These are phyloP conservation scores for Poteriospumella lacustris DNA, from an alignment of 108 stramenopile genomes.

Conservation along the genomic window DNA sequence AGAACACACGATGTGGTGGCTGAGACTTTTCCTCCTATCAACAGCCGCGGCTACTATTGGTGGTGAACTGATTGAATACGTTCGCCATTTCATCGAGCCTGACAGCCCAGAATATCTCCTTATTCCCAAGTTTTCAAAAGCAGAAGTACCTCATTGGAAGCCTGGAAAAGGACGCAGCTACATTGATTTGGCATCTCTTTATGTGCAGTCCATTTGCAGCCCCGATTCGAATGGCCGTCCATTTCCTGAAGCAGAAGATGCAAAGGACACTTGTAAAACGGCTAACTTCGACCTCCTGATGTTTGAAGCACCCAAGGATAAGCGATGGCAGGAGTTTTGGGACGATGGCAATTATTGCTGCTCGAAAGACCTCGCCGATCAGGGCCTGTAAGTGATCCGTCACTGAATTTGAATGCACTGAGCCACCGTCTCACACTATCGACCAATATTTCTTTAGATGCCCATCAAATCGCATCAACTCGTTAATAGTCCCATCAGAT, in stretches of 20 bases:
- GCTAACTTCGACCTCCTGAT: neutral
- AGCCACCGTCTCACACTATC: neutral
- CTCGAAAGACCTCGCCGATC: neutral
- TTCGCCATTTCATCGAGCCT: neutral
- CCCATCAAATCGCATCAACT: too few species aligned
- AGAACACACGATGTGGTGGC: too few species aligned
- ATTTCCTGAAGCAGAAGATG: too few species aligned
- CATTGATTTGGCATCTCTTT: neutral
- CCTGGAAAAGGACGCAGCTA: constrained; percentile 20
- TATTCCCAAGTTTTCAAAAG: constrained; percentile 14
- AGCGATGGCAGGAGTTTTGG: constrained; percentile 3
- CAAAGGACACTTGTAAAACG: neutral
- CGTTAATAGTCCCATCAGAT: too few species aligned
- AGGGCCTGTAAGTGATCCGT: constrained; percentile 14
- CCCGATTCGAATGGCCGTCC: too few species aligned
- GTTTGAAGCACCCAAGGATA: constrained; percentile 21
- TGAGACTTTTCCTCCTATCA: too few species aligned
- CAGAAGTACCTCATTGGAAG: constrained; percentile 15
- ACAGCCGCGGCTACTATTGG: too few species aligned
- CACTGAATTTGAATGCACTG: neutral
- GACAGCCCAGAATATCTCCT: constrained; percentile 3
- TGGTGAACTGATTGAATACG: neutral
- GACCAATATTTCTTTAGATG: neutral
- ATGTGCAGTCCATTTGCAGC: neutral
- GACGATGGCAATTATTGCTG: neutral